Conservation (phyloP, 1,139 yeast genomes). For the Meyerozyma sp. region DNA sequence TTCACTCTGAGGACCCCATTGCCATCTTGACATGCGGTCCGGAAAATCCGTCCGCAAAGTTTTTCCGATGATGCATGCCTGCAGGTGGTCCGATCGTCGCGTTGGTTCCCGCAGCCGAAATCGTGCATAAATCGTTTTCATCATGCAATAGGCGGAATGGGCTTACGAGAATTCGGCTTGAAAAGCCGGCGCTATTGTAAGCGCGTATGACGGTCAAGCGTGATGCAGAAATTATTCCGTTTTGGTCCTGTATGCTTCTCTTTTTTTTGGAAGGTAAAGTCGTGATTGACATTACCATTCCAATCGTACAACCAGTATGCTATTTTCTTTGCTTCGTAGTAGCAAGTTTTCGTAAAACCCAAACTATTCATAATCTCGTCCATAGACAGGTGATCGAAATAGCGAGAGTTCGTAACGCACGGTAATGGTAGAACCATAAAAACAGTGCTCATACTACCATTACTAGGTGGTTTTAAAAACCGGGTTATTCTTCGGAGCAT, state of each 20-base stretch:
- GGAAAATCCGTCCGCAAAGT: slow-evolving; percentile 4
- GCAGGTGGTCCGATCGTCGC: neutral
- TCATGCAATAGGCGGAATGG: no score
- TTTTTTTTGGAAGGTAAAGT: slow-evolving; percentile 23
- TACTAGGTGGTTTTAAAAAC: slow-evolving; percentile 43
- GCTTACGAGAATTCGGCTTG: no score
- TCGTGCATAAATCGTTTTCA: no score
- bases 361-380: slow-evolving; percentile 46
- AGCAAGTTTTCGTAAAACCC: slow-evolving; percentile 48
- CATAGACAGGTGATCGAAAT: slow-evolving; percentile 47
- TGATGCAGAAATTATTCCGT: slow-evolving; percentile 63
- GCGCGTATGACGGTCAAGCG: slow-evolving; percentile 7
- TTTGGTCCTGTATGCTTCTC: slow-evolving; percentile 48
- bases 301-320: slow-evolving; percentile 68
- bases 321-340: slow-evolving; percentile 66
- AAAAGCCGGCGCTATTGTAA: no score
- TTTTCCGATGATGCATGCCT: slow-evolving; percentile 2
- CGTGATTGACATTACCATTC: slow-evolving; percentile 23
- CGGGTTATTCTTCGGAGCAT: slow-evolving; percentile 62
- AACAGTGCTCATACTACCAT: slow-evolving; percentile 27
- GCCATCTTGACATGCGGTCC: neutral
- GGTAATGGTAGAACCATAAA: slow-evolving; percentile 88
- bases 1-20: no score
- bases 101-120: neutral
- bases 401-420: slow-evolving; percentile 77